Percentiles rank a stretch among this genome's conserved stretches.
phyloP scores from a whole-genome alignment of 768 basidiomycete genomes.

The Harrya chromipes region DNA sequence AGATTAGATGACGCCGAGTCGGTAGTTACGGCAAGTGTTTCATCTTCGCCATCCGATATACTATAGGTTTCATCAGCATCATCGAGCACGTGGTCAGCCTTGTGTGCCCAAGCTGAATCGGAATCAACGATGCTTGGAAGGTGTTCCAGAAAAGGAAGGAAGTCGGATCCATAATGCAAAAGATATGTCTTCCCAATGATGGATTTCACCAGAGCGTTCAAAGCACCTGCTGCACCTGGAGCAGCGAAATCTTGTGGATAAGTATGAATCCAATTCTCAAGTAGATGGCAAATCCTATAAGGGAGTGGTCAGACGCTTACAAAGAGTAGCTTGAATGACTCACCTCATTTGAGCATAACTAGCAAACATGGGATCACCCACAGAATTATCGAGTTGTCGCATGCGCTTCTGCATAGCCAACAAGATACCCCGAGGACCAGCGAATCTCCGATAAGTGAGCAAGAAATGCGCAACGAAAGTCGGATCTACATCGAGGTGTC shows the following conservation, averaged over 20 bases:
- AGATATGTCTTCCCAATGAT: conserved; percentile 78
- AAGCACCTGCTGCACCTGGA: conserved; percentile 65
- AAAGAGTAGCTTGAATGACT: conserved; percentile 1
- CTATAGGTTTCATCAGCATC: conserved; percentile 64
- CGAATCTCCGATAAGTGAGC: conserved; percentile 80
- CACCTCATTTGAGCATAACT: conserved; percentile 89
- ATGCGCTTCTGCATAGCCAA: conserved; percentile 87
- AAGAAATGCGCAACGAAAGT: conserved; percentile 77
- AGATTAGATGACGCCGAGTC: conserved; percentile 29
- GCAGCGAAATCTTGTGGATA: conserved; percentile 83
- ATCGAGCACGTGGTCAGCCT: conserved; percentile 51
- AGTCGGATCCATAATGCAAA: conserved; percentile 80
- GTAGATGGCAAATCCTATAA: conserved; percentile 70
- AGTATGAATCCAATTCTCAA: conserved; percentile 73
- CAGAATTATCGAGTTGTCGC: conserved; percentile 68
- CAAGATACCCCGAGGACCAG: conserved; percentile 74
- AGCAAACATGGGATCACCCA: conserved; percentile 80
- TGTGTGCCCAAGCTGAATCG: conserved; percentile 74
- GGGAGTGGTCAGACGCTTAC: conserved; percentile 2
- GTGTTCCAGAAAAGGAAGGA: conserved; percentile 75
- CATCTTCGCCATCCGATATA: conserved; percentile 52
- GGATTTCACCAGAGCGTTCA: conserved; percentile 73
- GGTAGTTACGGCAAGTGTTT: conserved; percentile 31
- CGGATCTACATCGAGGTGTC: conserved; percentile 49
- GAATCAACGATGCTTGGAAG: conserved; percentile 61